Evolutionary conservation across 352 stramenopile genomes (phyloP).

Genomic region (Pythium aristosporum): DNA sequence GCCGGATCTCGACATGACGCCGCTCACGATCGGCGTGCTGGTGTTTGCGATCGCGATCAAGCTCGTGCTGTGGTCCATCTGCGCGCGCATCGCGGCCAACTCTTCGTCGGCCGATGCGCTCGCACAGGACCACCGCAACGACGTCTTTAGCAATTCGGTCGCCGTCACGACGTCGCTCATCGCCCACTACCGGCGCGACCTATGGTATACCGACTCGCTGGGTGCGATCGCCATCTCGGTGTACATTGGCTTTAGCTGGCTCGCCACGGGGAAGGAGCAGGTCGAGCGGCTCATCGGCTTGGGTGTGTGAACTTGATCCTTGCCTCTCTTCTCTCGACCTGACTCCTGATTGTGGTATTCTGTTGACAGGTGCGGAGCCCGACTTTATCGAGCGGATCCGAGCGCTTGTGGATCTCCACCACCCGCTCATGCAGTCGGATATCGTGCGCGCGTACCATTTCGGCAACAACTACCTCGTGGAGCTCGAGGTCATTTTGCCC

Average conservation of each 20-base stretch:
- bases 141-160: slow-evolving; percentile 93
- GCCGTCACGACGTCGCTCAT: slow-evolving; percentile 83
- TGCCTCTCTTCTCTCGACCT: too few relatives aligned
- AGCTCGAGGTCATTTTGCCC: slow-evolving; percentile 84
- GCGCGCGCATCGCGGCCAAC: slow-evolving; percentile 55
- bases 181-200: slow-evolving; percentile 51
- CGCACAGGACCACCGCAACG: slow-evolving; percentile 96
- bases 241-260: slow-evolving; percentile 97
- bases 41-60: slow-evolving; percentile 78
- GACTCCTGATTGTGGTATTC: background rate
- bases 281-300: slow-evolving; percentile 89
- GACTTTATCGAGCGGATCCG: slow-evolving; percentile 94
- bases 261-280: slow-evolving; percentile 94
- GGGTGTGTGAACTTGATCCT: slow-evolving; percentile 37
- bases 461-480: slow-evolving; percentile 94
- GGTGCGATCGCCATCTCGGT: slow-evolving; percentile 95
- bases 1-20: slow-evolving; percentile 68
- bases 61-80: slow-evolving; percentile 80
- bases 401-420: slow-evolving; percentile 84
- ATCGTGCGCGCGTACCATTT: slow-evolving; percentile 96
- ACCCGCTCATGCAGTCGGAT: slow-evolving; percentile 90
- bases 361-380: slow-evolving; percentile 69
- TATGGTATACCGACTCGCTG: slow-evolving; percentile 94
- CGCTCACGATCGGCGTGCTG: slow-evolving; percentile 66
- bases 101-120: slow-evolving; percentile 74